phyloP scores from a whole-genome alignment of 441 rosid species.

The Jatropha multifida region DNA sequence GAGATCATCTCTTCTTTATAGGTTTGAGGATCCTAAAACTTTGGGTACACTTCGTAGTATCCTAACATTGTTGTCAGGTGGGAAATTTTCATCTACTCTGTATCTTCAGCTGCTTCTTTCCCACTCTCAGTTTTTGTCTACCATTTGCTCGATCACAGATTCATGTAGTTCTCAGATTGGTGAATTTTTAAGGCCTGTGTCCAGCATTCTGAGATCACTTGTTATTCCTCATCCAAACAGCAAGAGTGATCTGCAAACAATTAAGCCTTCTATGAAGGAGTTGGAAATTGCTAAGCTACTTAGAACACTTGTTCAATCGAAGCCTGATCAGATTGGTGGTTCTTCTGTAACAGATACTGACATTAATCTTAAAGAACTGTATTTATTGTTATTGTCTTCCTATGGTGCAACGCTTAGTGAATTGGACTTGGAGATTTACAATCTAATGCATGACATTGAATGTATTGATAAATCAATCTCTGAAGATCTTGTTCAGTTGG shows the following conservation, averaged over 20 bases:
- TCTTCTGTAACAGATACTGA: conserved; percentile 49
- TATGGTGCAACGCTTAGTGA: conserved; percentile 86
- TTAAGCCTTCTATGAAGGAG: conserved; percentile 38
- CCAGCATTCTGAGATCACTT: conserved; percentile 72
- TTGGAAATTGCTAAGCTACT: conserved; percentile 76
- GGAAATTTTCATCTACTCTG: conserved; percentile 46
- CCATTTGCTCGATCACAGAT: conserved; percentile 45
- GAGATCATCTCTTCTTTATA: conserved; percentile 65
- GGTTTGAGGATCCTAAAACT: conserved; percentile 74
- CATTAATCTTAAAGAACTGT: conserved; percentile 67
- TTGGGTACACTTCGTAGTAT: conserved; percentile 52
- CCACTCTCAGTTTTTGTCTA: conserved; percentile 80
- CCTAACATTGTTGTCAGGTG: conserved; percentile 52
- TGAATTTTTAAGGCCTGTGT: conserved; percentile 60
- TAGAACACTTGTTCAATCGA: conserved; percentile 49
- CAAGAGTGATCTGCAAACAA: conserved; percentile 33
- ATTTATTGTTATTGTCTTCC: conserved; percentile 71
- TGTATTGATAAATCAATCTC: conserved; percentile 36
- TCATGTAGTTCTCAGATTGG: conserved; percentile 47
- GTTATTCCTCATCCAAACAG: conserved; percentile 32
- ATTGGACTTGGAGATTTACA: conserved; percentile 73
- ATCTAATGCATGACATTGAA: conserved; percentile 65
- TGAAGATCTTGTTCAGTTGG: conserved; percentile 46
- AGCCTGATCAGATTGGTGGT: conserved; percentile 23
- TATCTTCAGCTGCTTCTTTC: conserved; percentile 76